A percentile compares a stretch with the other conserved stretches of the same genome.
Conservation (phyloP, 2,329 filamentous ascomycete genomes). For the Laburnicola sp. region DNA sequence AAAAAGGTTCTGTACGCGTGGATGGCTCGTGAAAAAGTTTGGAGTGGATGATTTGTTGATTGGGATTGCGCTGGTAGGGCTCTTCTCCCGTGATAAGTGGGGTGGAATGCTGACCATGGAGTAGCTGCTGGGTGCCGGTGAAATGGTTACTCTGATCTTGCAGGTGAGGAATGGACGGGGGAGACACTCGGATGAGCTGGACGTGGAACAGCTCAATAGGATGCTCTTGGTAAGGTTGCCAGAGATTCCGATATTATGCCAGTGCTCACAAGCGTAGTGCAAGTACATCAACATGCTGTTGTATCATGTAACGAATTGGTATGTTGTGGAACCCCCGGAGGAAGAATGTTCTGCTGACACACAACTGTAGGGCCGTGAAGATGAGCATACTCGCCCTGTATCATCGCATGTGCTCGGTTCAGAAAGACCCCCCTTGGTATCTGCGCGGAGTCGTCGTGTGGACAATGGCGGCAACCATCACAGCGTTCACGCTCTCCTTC, state of each 20-base stretch:
- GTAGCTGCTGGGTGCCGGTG: slow-evolving; percentile 27
- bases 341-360: background rate
- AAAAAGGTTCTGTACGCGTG: slow-evolving; percentile 32
- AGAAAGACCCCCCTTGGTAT: slow-evolving; percentile 28
- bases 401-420: slow-evolving; percentile 31
- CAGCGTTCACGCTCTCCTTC: slow-evolving; percentile 23
- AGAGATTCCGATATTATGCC: background rate
- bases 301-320: slow-evolving; percentile 36
- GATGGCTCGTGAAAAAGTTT: slow-evolving; percentile 29
- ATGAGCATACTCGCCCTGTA: slow-evolving; percentile 37
- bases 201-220: slow-evolving; percentile 21
- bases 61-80: slow-evolving; percentile 22
- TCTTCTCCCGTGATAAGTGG: background rate
- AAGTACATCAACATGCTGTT: slow-evolving; percentile 33
- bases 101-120: background rate
- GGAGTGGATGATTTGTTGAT: slow-evolving; percentile 34
- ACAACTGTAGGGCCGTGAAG: slow-evolving; percentile 30
- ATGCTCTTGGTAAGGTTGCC: slow-evolving; percentile 27
- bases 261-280: slow-evolving; percentile 19
- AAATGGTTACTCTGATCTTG: slow-evolving; percentile 29
- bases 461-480: slow-evolving; percentile 24
- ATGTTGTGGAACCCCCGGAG: background rate
- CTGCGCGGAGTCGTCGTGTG: slow-evolving; percentile 27
- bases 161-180: slow-evolving; percentile 33
- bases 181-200: slow-evolving; percentile 21